Evolutionary conservation across 371 early-diverging fungal genomes (phyloP).

Genomic region (Catenaria anguillulae): DNA sequence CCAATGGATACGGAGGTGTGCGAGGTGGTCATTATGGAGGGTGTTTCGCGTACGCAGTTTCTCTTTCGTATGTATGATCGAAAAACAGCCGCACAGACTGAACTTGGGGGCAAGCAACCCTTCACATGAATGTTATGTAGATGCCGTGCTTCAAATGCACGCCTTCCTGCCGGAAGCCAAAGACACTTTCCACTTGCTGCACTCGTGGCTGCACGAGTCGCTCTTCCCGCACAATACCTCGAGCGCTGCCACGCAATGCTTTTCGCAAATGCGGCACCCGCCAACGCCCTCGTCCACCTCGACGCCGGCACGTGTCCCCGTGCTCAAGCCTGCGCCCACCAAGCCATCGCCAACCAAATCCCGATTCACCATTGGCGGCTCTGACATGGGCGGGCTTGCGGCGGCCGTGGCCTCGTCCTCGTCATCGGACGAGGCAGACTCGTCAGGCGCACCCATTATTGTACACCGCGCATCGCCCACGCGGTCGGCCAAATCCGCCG

Average conservation of each 20-base stretch:
- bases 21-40: conserved; percentile 56
- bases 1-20: neutral
- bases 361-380: neutral
- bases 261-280: neutral
- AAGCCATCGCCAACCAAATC: neutral
- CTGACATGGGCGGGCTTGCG: neutral
- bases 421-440: neutral
- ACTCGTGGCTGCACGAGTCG: conserved; percentile 49
- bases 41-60: conserved; percentile 39
- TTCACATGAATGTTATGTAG: no score
- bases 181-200: conserved; percentile 44
- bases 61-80: neutral
- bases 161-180: conserved; percentile 68
- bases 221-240: conserved; percentile 2
- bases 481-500: neutral
- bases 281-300: no score
- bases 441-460: neutral
- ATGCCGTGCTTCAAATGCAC: conserved; percentile 81
- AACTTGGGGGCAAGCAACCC: no score
- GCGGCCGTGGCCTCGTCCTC: neutral
- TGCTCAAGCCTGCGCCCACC: neutral
- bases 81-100: no score
- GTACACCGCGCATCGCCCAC: neutral
- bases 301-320: no score
- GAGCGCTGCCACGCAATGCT: no score